These are phyloP conservation scores for Blastobotrys proliferans DNA, from an alignment of 1,139 yeast genomes.

Conservation along the genomic window DNA sequence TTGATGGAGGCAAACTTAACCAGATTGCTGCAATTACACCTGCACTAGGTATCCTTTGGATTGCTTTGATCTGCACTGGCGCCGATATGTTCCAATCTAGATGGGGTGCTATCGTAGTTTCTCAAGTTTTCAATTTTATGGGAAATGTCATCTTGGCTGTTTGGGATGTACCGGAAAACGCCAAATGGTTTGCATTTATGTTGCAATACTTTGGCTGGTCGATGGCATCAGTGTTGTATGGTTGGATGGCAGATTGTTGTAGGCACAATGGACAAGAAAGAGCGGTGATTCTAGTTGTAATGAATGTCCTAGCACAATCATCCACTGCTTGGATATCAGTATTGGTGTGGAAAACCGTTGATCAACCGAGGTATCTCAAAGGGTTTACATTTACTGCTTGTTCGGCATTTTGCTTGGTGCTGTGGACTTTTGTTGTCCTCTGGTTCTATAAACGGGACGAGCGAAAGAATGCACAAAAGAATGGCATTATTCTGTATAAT, in stretches of 20 bases:
- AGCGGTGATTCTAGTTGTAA: slow-evolving; percentile 39
- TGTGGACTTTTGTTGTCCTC: slow-evolving; percentile 54
- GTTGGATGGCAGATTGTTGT: slow-evolving; percentile 37
- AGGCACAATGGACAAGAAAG: slow-evolving; percentile 40
- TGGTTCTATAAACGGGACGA: slow-evolving; percentile 58
- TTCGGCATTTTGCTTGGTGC: slow-evolving; percentile 46
- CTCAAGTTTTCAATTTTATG: slow-evolving; percentile 43
- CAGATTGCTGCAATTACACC: slow-evolving; percentile 46
- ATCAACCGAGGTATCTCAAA: slow-evolving; percentile 47
- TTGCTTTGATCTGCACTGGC: slow-evolving; percentile 34
- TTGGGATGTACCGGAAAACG: slow-evolving; percentile 45
- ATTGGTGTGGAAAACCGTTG: slow-evolving; percentile 50
- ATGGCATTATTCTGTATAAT: slow-evolving; percentile 17
- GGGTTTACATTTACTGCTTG: slow-evolving; percentile 54
- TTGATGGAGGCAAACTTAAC: slow-evolving; percentile 38
- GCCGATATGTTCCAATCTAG: slow-evolving; percentile 51
- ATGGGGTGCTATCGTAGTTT: slow-evolving; percentile 32
- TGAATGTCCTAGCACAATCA: slow-evolving; percentile 42
- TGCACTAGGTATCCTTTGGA: slow-evolving; percentile 45
- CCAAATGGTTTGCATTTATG: slow-evolving; percentile 48
- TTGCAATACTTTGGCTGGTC: slow-evolving; percentile 37
- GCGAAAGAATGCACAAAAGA: slow-evolving; percentile 42
- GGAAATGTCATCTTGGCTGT: slow-evolving; percentile 44
- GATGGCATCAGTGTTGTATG: slow-evolving; percentile 39
- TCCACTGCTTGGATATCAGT: slow-evolving; percentile 38